Percentiles rank a stretch among this genome's conserved stretches.
Evolutionary conservation across 768 basidiomycete genomes (phyloP).

Genomic region (Dioszegia crocea): DNA sequence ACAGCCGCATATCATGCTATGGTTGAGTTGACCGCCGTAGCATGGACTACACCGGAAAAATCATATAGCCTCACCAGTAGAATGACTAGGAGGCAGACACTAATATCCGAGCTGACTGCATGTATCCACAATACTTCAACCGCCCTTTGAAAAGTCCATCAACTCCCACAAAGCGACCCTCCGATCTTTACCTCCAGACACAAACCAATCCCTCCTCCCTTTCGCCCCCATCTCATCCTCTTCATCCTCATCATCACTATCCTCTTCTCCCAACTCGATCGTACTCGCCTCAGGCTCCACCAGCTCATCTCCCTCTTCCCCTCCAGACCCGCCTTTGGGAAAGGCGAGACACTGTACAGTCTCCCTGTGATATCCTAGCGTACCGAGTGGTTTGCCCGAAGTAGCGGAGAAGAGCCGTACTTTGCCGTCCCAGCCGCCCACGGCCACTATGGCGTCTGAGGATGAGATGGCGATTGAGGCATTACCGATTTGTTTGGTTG

Average conservation of each 20-base stretch:
- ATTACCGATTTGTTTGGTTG: slow-evolving; percentile 77
- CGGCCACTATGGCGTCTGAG: slow-evolving; percentile 73
- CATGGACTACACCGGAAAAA: too few species aligned
- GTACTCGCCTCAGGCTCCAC: slow-evolving; percentile 31
- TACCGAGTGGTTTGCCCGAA: slow-evolving; percentile 75
- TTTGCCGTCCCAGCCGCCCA: slow-evolving; percentile 91
- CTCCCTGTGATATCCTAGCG: slow-evolving; percentile 73
- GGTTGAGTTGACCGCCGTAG: too few species aligned
- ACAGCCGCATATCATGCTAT: too few species aligned
- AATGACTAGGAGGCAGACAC: too few species aligned
- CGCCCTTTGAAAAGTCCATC: slow-evolving; percentile 41
- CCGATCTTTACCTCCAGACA: slow-evolving; percentile 63
- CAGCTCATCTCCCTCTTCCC: slow-evolving; percentile 7
- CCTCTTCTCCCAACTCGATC: slow-evolving; percentile 53
- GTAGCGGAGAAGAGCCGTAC: slow-evolving; percentile 77
- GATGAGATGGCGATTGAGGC: slow-evolving; percentile 67
- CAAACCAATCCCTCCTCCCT: slow-evolving; percentile 59
- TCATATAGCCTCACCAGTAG: too few species aligned
- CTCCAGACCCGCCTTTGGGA: slow-evolving; percentile 45
- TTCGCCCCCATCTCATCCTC: slow-evolving; percentile 51
- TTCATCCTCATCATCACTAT: slow-evolving; percentile 61
- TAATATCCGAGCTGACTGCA: too few species aligned
- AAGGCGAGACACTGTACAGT: slow-evolving; percentile 69
- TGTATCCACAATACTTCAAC: not conserved
- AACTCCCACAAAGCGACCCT: slow-evolving; percentile 68